phyloP scores from a whole-genome alignment of 352 stramenopile genomes.

The Phytophthora podocarpi region DNA sequence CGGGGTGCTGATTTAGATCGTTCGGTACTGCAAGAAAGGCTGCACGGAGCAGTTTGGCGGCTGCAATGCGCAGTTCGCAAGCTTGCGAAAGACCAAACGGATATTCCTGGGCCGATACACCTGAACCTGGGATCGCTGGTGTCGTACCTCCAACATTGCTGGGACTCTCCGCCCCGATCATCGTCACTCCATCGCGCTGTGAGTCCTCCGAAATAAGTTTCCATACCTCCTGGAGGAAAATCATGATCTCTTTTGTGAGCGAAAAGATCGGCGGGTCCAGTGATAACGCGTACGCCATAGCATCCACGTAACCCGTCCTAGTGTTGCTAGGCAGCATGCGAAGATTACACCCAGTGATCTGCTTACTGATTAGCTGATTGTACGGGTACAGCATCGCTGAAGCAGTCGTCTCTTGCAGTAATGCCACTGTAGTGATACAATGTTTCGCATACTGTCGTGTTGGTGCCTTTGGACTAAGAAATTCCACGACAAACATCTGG shows the following conservation, averaged over 20 bases:
- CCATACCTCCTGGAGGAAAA: slow-evolving; percentile 89
- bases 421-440: slow-evolving; percentile 66
- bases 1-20: slow-evolving; percentile 86
- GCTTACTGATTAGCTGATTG: slow-evolving; percentile 84
- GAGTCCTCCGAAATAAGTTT: slow-evolving; percentile 80
- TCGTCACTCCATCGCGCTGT: slow-evolving; percentile 30
- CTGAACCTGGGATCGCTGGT: slow-evolving; percentile 35
- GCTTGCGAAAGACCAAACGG: slow-evolving; percentile 85
- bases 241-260: slow-evolving; percentile 85
- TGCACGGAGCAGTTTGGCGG: slow-evolving; percentile 87
- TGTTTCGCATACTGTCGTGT: slow-evolving; percentile 73
- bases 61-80: slow-evolving; percentile 85
- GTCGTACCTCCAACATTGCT: slow-evolving; percentile 27
- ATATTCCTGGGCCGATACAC: slow-evolving; percentile 82
- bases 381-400: slow-evolving; percentile 83
- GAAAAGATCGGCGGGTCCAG: slow-evolving; percentile 82
- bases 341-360: slow-evolving; percentile 82
- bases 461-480: slow-evolving; percentile 76
- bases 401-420: slow-evolving; percentile 57
- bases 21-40: slow-evolving; percentile 84
- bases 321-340: slow-evolving; percentile 70
- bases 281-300: slow-evolving; percentile 80
- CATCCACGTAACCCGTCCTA: slow-evolving; percentile 84
- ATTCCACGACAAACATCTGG: slow-evolving; percentile 89
- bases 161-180: slow-evolving; percentile 33